These are phyloP conservation scores for Schizophyllum commune DNA, from an alignment of 1,284 basidiomycete genomes.

Conservation along the genomic window DNA sequence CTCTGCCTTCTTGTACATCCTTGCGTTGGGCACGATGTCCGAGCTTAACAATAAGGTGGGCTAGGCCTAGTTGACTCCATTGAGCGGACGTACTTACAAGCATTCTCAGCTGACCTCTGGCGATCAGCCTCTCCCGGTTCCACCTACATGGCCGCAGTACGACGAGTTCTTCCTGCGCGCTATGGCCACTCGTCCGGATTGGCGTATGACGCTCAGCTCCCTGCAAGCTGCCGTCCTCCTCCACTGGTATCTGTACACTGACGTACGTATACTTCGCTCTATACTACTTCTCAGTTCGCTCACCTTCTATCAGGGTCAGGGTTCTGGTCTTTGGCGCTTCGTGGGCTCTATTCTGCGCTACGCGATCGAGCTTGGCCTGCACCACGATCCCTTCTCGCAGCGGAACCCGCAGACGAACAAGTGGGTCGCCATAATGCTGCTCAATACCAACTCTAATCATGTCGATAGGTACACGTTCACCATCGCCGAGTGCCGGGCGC, in stretches of 20 bases:
- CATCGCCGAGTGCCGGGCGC: constrained; percentile 64
- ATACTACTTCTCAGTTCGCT: constrained; percentile 4
- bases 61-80: neutral
- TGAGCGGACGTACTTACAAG: neutral
- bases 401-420: constrained; percentile 30
- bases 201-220: constrained; percentile 71
- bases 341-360: constrained; percentile 75
- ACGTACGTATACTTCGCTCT: constrained; percentile 37
- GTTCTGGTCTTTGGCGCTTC: constrained; percentile 74
- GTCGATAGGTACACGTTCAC: constrained; percentile 34
- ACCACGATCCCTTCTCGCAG: constrained; percentile 72
- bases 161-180: constrained; percentile 77
- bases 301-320: constrained; percentile 53
- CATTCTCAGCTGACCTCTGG: neutral
- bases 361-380: constrained; percentile 71
- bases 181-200: constrained; percentile 65
- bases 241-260: constrained; percentile 82
- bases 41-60: constrained; percentile 54
- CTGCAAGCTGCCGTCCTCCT: constrained; percentile 73
- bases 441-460: neutral
- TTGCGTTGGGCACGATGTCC: constrained; percentile 73
- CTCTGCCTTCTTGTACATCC: constrained; percentile 65
- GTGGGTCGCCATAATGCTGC: constrained; percentile 16
- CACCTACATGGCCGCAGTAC: constrained; percentile 67
- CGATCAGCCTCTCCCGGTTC: constrained; percentile 34